A percentile compares a stretch with the other conserved stretches of the same genome.
Evolutionary conservation across 192 early-diverging fungal genomes (phyloP).

Genomic region (Phlyctochytrium bullatum): DNA sequence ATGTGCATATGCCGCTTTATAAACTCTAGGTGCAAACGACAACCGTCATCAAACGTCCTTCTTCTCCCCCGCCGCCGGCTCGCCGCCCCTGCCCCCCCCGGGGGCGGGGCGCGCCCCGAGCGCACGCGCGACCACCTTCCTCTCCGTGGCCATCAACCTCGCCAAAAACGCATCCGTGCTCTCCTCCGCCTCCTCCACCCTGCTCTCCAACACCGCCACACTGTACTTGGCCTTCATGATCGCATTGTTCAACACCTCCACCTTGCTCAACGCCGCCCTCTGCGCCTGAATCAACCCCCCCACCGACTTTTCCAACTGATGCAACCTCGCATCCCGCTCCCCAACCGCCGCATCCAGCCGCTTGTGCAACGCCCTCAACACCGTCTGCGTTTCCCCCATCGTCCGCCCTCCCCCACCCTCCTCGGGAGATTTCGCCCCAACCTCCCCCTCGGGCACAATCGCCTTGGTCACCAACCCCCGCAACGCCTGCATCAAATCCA

Average conservation of each 20-base stretch:
- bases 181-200: constrained; percentile 10
- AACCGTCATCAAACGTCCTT: no score
- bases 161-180: constrained; percentile 4
- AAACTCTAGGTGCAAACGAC: no score
- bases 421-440: no score
- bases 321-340: background rate
- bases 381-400: background rate
- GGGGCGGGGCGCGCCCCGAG: no score
- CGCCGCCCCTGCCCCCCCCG: no score
- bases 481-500: background rate
- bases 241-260: background rate
- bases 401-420: background rate
- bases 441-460: background rate
- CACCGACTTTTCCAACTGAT: background rate
- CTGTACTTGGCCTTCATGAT: background rate
- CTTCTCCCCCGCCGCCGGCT: no score
- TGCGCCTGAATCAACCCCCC: background rate
- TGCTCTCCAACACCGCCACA: background rate
- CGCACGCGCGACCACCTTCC: constrained; percentile 3
- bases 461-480: background rate
- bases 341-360: background rate
- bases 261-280: background rate
- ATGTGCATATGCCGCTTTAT: no score
- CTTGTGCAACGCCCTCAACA: background rate
- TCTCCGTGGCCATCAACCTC: constrained; percentile 1